Conservation (phyloP, 768 basidiomycete genomes). For the Termitomyces sp. region DNA sequence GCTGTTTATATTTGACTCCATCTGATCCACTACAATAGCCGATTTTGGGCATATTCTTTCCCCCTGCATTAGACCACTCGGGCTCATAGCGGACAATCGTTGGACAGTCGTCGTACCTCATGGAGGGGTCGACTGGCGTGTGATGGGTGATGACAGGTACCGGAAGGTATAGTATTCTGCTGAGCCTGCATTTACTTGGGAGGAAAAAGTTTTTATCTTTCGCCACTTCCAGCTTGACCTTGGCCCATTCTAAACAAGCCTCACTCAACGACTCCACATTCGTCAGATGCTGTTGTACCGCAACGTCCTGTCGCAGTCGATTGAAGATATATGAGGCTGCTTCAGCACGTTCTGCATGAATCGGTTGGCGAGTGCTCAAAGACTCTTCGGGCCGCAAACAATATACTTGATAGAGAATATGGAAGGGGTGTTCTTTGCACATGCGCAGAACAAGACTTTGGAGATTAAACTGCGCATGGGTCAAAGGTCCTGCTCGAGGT, state of each 20-base stretch:
- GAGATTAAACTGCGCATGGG: conserved; percentile 46
- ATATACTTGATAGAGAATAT: conserved; percentile 86
- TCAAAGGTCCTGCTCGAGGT: conserved; percentile 18
- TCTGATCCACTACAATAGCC: conserved; percentile 60
- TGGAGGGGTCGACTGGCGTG: conserved; percentile 62
- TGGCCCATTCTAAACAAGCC: conserved; percentile 73
- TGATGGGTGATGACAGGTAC: conserved; percentile 84
- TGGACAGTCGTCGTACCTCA: conserved; percentile 64
- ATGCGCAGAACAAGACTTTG: conserved; percentile 65
- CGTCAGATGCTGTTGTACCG: conserved; percentile 30
- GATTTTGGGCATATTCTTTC: conserved; percentile 81
- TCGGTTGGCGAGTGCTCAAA: conserved; percentile 35
- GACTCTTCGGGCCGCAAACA: conserved; percentile 46
- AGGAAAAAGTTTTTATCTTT: conserved; percentile 27
- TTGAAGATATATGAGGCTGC: conserved; percentile 64
- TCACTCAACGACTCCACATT: conserved; percentile 56
- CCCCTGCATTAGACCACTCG: conserved; percentile 64
- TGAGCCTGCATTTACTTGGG: conserved; percentile 40
- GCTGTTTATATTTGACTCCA: conserved; percentile 63
- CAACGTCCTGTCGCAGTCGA: conserved; percentile 38
- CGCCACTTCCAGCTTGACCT: conserved; percentile 54
- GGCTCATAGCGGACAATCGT: conserved; percentile 60
- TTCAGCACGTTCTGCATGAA: conserved; percentile 51
- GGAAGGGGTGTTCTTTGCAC: conserved; percentile 90
- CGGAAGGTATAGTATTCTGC: conserved; percentile 41